Conservation (phyloP, 768 basidiomycete genomes). For the Agaricus sinodeliciosus region DNA sequence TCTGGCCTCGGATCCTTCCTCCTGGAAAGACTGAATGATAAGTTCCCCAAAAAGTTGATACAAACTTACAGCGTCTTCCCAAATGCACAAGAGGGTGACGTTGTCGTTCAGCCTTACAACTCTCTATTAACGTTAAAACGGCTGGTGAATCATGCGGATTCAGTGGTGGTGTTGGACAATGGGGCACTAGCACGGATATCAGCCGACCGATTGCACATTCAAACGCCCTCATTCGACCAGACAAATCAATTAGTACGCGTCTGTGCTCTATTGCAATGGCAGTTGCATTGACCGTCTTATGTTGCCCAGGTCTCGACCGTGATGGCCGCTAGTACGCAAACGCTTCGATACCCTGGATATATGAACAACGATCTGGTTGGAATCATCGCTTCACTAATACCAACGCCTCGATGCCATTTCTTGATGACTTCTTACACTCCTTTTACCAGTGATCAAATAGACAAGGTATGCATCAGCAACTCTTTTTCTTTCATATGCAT, state of each 20-base stretch:
- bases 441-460: conserved; percentile 94
- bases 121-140: conserved; percentile 89
- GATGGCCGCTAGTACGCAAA: conserved; percentile 96
- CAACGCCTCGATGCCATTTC: conserved; percentile 96
- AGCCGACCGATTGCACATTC: conserved; percentile 83
- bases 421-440: conserved; percentile 99
- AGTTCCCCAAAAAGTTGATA: conserved; percentile 97
- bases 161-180: conserved; percentile 96
- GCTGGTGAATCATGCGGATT: conserved; percentile 93
- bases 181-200: conserved; percentile 90
- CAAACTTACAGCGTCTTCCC: conserved; percentile 99
- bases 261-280: not conserved
- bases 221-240: conserved; percentile 85
- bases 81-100: conserved; percentile 87
- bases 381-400: conserved; percentile 93
- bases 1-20: conserved; percentile 98
- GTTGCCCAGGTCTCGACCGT: conserved; percentile 80
- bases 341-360: conserved; percentile 93
- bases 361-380: conserved; percentile 99
- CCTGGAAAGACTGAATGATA: conserved; percentile 93
- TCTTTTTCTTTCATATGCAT: not conserved
- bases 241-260: conserved; percentile 78
- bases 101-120: conserved; percentile 99
- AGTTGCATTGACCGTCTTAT: conserved; percentile 1
- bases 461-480: conserved; percentile 55